phyloP scores from a whole-genome alignment of 2,329 filamentous ascomycete genomes.

The Hypoxylon sp. region DNA sequence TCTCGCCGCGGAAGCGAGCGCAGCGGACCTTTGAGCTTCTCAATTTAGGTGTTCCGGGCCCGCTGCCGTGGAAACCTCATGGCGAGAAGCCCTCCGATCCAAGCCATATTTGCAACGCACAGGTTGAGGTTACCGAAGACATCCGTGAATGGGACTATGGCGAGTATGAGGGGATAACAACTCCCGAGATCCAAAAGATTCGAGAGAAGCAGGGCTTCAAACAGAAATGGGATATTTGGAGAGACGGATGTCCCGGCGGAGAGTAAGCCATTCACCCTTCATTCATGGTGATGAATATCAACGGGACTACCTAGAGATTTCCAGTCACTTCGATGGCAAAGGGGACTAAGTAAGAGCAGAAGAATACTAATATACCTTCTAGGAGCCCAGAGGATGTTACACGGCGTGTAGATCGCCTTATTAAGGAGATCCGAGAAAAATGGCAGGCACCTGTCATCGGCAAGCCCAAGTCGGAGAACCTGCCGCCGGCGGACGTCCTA shows the following conservation, averaged over 20 bases:
- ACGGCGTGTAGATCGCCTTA: slow-evolving; percentile 79
- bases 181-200: slow-evolving; percentile 73
- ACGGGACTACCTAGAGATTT: neutral
- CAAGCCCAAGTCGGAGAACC: slow-evolving; percentile 59
- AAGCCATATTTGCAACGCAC: slow-evolving; percentile 67
- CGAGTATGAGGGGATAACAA: slow-evolving; percentile 86
- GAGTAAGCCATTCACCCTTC: slow-evolving; percentile 69
- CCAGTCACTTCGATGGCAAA: neutral
- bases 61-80: slow-evolving; percentile 78
- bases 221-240: slow-evolving; percentile 86
- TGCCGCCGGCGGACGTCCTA: slow-evolving; percentile 74
- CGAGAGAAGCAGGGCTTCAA: slow-evolving; percentile 70
- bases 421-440: slow-evolving; percentile 78
- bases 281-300: neutral
- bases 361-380: slow-evolving; percentile 14
- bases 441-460: slow-evolving; percentile 76
- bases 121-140: slow-evolving; percentile 77
- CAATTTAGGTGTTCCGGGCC: slow-evolving; percentile 76
- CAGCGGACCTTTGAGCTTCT: slow-evolving; percentile 93
- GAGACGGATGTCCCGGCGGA: slow-evolving; percentile 87
- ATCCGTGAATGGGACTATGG: slow-evolving; percentile 92
- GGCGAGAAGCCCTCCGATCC: slow-evolving; percentile 56
- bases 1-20: slow-evolving; percentile 87
- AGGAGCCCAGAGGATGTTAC: slow-evolving; percentile 82
- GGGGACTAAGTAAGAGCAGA: neutral